Conservation (phyloP, 108 stramenopile species). For the Fragilaria radians region DNA sequence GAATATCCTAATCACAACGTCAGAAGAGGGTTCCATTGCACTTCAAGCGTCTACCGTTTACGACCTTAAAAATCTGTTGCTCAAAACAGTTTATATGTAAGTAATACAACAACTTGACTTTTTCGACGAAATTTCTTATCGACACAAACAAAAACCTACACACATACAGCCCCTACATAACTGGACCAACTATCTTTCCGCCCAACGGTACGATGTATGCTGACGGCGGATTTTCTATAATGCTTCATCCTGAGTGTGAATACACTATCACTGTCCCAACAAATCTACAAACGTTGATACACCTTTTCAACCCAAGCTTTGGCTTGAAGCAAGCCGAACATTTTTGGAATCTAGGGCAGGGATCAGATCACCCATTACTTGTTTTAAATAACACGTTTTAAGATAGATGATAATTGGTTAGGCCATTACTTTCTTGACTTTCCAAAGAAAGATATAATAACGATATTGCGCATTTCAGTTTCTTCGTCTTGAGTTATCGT, state of each 20-base stretch:
- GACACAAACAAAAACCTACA: no score
- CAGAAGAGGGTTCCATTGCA: background rate
- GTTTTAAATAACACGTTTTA: background rate
- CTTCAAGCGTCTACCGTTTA: background rate
- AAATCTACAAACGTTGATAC: conserved; percentile 18
- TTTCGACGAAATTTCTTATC: no score
- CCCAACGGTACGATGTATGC: conserved; percentile 1
- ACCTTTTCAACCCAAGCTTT: conserved; percentile 20
- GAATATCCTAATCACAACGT: background rate
- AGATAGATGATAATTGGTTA: background rate
- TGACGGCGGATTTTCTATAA: conserved; percentile 20
- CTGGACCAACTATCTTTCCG: conserved; percentile 9
- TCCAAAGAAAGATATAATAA: background rate
- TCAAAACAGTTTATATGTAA: conserved; percentile 14
- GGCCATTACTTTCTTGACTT: background rate
- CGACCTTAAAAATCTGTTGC: conserved; percentile 13
- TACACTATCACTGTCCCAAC: conserved; percentile 7
- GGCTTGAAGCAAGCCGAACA: conserved; percentile 4
- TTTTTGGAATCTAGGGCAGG: conserved; percentile 10
- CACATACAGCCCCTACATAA: conserved; percentile 8
- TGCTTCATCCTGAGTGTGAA: conserved; percentile 16
- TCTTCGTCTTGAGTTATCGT: background rate
- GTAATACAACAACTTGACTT: no score
- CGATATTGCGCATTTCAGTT: background rate
- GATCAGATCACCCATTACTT: background rate